Evolutionary conservation across 257 asterid genomes (phyloP).

Genomic region (Solanum chilense): DNA sequence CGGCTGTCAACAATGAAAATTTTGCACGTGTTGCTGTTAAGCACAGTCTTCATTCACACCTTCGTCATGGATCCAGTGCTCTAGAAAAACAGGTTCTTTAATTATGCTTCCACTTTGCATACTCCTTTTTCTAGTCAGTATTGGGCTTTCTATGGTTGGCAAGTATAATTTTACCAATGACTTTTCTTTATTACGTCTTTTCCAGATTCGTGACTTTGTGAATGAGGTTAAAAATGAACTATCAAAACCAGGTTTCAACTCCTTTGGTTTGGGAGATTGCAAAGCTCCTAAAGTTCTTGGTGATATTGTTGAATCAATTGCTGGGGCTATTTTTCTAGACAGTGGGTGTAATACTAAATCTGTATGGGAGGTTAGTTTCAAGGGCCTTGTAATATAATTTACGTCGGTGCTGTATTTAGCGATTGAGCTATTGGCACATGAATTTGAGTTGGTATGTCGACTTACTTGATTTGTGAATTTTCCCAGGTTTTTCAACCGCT

Average conservation of each 20-base stretch:
- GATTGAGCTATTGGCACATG: background rate
- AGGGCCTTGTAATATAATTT: background rate
- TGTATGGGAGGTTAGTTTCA: constrained; percentile 77
- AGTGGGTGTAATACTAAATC: constrained; percentile 61
- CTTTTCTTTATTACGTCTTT: background rate
- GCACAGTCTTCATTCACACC: constrained; percentile 81
- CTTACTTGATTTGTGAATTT: background rate
- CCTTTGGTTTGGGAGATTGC: constrained; percentile 97
- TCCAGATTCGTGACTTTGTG: constrained; percentile 87
- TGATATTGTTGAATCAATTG: constrained; percentile 93
- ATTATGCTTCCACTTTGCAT: background rate
- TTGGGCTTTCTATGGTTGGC: background rate
- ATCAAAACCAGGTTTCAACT: constrained; percentile 76
- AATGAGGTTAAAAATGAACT: constrained; percentile 69
- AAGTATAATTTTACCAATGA: background rate
- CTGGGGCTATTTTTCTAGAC: constrained; percentile 98
- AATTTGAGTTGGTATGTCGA: background rate
- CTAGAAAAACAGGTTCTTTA: constrained; percentile 78
- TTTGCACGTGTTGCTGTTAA: constrained; percentile 97
- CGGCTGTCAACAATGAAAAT: constrained; percentile 96
- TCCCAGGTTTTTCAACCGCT: constrained; percentile 84
- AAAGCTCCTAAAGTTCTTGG: constrained; percentile 99
- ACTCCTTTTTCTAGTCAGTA: background rate
- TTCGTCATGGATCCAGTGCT: constrained; percentile 95
- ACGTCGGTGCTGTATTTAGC: background rate